These are phyloP conservation scores for Gyromitra esculenta DNA, from an alignment of 2,329 filamentous ascomycete species.

Conservation along the genomic window DNA sequence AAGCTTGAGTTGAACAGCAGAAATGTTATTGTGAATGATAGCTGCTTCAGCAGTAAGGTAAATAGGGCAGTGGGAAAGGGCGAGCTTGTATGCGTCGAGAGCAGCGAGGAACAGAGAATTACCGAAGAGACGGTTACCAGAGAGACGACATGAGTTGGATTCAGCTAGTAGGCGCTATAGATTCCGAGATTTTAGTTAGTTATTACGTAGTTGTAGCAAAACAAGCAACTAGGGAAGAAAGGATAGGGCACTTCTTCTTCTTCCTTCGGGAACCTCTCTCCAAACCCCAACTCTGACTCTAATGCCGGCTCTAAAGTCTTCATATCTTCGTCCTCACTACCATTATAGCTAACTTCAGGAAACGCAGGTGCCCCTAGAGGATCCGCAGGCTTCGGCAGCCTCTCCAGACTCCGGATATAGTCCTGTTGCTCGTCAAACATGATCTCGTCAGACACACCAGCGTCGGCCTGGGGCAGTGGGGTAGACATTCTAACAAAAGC, in stretches of 20 bases:
- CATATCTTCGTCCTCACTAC: slow-evolving; percentile 25
- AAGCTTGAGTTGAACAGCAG: slow-evolving; percentile 86
- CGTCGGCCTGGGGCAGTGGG: neutral
- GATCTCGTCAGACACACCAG: slow-evolving; percentile 16
- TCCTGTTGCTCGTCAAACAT: slow-evolving; percentile 49
- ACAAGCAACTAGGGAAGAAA: neutral
- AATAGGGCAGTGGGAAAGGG: slow-evolving; percentile 78
- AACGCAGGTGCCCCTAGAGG: slow-evolving; percentile 41
- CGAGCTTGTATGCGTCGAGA: slow-evolving; percentile 82
- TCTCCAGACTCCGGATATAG: slow-evolving; percentile 40
- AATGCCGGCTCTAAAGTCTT: neutral
- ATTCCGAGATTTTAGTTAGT: neutral
- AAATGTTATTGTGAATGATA: slow-evolving; percentile 86
- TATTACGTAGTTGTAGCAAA: neutral
- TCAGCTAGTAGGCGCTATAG: slow-evolving; percentile 73
- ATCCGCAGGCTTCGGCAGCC: slow-evolving; percentile 13
- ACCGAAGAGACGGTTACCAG: slow-evolving; percentile 82
- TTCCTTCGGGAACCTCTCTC: slow-evolving; percentile 65
- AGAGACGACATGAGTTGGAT: slow-evolving; percentile 76
- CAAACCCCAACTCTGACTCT: slow-evolving; percentile 20
- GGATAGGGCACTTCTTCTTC: slow-evolving; percentile 67
- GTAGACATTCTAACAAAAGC: slow-evolving; percentile 17
- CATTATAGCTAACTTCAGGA: slow-evolving; percentile 7
- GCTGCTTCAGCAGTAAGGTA: slow-evolving; percentile 90
- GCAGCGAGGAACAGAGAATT: slow-evolving; percentile 77